Base-by-base conservation (phyloP, 768 basidiomycete genomes). In the Auricularia heimuer region DNA sequence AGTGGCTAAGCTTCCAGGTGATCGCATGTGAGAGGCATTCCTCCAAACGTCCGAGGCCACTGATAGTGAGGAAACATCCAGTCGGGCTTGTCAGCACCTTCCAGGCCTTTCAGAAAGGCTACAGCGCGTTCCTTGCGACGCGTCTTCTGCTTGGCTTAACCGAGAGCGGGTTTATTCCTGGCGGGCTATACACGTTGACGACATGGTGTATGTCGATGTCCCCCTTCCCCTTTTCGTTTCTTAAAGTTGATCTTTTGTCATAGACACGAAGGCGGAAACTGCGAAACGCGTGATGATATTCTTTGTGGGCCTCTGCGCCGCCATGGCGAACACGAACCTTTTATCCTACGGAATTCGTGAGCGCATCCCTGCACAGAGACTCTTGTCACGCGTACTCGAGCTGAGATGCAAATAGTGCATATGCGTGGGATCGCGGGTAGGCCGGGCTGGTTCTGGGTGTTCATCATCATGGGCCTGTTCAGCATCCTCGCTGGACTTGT, bases 21-120 rank as follows among this genome's bases (percentile, higher is more conserved):
- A 10, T 60, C 18, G 56, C 56, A 12, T 60, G 56, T 60, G 34
- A 6, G 56, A 18, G 14, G 11, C 14, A 51, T 18, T 51, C 8
- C 47, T 51, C 44, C 44, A 45, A 10, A 0, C 1, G 21, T 16
- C 21, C 1, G 6, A 6, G 21, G 6, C 11, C 18, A 0, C 47
- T 51, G 47, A 51, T 18, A 21, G 0, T 6, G 6, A 0, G 10
- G 1, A 21, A 7, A 8, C 1, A 42, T 35, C 4, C 29, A 60
- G 56, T 60, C 33, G 56, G 56, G 11, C 33, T 60, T 35, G 56
- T 60, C 18, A 60, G 56, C 56, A 60, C 56, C 24, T 60, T 60
- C 18, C 56, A 60, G 33, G 56, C 56, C 8, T 60, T 60, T 3
- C 56, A 60, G 24, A 29, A 33, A 6, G 56, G 56, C 24, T 60